Percentiles rank a stretch among this genome's conserved stretches.
Evolutionary conservation across 2,329 filamentous ascomycete species (phyloP).

Genomic region (Leptographium wingfieldii): DNA sequence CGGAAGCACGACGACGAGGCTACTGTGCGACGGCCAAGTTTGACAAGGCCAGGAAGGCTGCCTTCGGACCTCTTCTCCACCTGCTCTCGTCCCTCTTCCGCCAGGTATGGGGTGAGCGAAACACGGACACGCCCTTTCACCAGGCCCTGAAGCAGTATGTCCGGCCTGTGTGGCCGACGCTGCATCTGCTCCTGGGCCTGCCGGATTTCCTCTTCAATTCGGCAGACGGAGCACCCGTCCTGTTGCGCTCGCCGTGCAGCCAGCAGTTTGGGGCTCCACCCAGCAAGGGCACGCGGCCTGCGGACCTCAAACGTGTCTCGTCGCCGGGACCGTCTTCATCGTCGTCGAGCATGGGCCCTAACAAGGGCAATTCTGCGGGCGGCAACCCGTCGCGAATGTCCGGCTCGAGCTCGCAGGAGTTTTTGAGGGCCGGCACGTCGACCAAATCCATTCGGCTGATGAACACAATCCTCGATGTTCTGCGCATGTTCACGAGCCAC

Average conservation of each 20-base stretch:
- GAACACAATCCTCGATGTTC: slow-evolving; percentile 77
- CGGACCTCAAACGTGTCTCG: slow-evolving; percentile 7
- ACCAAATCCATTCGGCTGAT: slow-evolving; percentile 63
- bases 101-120: slow-evolving; percentile 54
- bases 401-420: slow-evolving; percentile 44
- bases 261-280: slow-evolving; percentile 17
- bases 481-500: slow-evolving; percentile 67
- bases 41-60: slow-evolving; percentile 45
- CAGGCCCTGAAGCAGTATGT: slow-evolving; percentile 49
- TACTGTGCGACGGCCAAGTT: slow-evolving; percentile 57
- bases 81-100: slow-evolving; percentile 54
- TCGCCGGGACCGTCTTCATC: slow-evolving; percentile 22
- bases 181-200: slow-evolving; percentile 48
- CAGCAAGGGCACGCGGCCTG: slow-evolving; percentile 14
- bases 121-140: slow-evolving; percentile 53
- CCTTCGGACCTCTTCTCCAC: slow-evolving; percentile 51
- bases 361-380: slow-evolving; percentile 11
- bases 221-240: slow-evolving; percentile 5
- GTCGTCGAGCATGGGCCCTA: neutral
- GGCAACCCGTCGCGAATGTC: slow-evolving; percentile 24
- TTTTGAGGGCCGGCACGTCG: slow-evolving; percentile 42
- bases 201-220: slow-evolving; percentile 52
- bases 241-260: slow-evolving; percentile 25
- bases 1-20: slow-evolving; percentile 46
- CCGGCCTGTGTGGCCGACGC: slow-evolving; percentile 49